Conservation (phyloP, 352 stramenopile species). For the Phytophthora quininea region DNA sequence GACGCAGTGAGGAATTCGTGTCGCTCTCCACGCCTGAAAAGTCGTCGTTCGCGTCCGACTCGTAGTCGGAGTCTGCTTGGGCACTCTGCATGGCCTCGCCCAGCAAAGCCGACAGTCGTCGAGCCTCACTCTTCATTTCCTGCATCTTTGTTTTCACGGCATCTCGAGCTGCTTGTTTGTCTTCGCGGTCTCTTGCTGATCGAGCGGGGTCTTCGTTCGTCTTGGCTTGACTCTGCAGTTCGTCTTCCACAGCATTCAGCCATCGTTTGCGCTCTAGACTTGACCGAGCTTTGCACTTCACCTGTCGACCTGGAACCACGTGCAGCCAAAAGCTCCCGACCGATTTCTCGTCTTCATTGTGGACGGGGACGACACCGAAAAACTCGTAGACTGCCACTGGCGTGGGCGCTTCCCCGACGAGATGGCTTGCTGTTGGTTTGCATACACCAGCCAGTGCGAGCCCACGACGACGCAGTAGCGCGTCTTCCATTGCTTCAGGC, state of each 20-base stretch:
- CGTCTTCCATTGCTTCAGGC: conserved; percentile 50
- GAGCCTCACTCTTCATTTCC: conserved; percentile 53
- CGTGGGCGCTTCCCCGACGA: conserved; percentile 23
- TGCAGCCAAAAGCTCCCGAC: conserved; percentile 31
- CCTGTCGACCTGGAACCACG: conserved; percentile 30
- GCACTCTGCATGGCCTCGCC: conserved; percentile 53
- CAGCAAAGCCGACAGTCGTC: conserved; percentile 51
- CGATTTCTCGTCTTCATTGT: conserved; percentile 20
- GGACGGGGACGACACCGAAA: conserved; percentile 29
- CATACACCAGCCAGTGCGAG: conserved; percentile 75
- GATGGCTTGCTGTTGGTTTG: conserved; percentile 62
- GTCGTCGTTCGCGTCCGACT: conserved; percentile 36
- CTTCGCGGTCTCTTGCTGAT: conserved; percentile 43
- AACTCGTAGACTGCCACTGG: conserved; percentile 67
- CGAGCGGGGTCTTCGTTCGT: conserved; percentile 43
- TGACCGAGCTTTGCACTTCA: conserved; percentile 65
- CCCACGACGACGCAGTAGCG: conserved; percentile 78
- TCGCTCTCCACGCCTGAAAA: conserved; percentile 22
- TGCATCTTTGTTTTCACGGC: conserved; percentile 61
- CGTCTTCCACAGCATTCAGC: conserved; percentile 70
- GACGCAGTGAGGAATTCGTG: conserved; percentile 13
- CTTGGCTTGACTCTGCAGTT: conserved; percentile 34
- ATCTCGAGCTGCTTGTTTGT: conserved; percentile 45
- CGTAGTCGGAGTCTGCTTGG: conserved; percentile 27
- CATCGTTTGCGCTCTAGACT: conserved; percentile 74